phyloP scores from a whole-genome alignment of 163 green algal species.

The Chlorella variabilis region DNA sequence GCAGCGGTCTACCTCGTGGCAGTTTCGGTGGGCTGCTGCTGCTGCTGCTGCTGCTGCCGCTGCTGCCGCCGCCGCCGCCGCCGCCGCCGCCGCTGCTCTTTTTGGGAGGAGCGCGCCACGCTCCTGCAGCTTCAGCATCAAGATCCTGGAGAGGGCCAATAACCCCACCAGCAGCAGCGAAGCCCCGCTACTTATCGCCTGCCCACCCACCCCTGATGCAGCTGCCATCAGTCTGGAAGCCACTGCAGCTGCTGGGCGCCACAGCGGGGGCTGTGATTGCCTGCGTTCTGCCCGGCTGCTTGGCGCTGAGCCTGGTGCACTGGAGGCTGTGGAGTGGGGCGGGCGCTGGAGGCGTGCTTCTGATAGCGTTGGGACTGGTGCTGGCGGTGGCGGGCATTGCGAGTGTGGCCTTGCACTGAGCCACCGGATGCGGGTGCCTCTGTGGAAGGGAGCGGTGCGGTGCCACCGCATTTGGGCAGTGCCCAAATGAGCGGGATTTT shows the following conservation, averaged over 20 bases:
- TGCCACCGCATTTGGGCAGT: too few relatives aligned
- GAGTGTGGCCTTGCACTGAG: neutral
- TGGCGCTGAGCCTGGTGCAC: neutral
- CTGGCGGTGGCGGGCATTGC: neutral
- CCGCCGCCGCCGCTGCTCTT: too few relatives aligned
- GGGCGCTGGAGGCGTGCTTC: neutral
- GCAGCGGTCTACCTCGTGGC: neutral
- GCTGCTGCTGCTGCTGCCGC: too few relatives aligned
- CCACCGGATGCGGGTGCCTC: too few relatives aligned
- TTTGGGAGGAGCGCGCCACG: too few relatives aligned
- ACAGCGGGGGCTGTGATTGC: neutral
- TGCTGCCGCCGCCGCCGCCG: too few relatives aligned
- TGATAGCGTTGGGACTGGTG: neutral
- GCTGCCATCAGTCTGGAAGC: slow-evolving; percentile 5
- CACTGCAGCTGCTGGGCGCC: slow-evolving; percentile 21
- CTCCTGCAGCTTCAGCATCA: neutral
- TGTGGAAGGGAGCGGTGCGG: too few relatives aligned
- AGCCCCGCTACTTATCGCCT: too few relatives aligned
- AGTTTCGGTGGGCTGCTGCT: neutral
- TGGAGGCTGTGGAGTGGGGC: too few relatives aligned
- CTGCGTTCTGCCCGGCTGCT: neutral
- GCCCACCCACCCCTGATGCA: neutral
- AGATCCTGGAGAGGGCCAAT: neutral
- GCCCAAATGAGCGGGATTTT: too few relatives aligned
- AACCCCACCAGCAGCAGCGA: neutral